phyloP scores from a whole-genome alignment of 192 early-diverging fungal species.

The Entomortierella chlamydospora region DNA sequence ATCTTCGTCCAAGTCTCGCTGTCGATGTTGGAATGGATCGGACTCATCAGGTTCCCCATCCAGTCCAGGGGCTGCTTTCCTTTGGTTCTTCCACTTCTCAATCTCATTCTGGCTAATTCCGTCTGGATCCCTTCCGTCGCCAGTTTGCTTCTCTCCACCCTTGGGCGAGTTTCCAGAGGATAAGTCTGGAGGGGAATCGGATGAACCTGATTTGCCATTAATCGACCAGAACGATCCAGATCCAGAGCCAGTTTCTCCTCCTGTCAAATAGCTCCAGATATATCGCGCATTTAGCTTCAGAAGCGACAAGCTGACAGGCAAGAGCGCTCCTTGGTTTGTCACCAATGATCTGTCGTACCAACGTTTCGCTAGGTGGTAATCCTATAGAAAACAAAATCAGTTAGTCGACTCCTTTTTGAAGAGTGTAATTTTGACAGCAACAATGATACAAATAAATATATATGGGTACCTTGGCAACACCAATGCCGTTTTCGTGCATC shows the following conservation, averaged over 20 bases:
- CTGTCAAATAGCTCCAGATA: constrained; percentile 72
- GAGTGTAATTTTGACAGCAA: no score
- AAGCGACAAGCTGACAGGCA: constrained; percentile 84
- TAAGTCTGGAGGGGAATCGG: background rate
- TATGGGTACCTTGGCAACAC: constrained; percentile 72
- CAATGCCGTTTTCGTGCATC: constrained; percentile 96
- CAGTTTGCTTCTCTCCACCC: background rate
- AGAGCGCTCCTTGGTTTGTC: constrained; percentile 81
- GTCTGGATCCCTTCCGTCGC: constrained; percentile 15
- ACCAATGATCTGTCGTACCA: constrained; percentile 88
- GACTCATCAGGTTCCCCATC: constrained; percentile 57
- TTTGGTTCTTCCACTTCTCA: constrained; percentile 24
- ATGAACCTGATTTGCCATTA: constrained; percentile 11
- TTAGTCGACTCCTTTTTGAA: background rate
- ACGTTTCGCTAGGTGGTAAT: constrained; percentile 93
- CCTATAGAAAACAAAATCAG: constrained; percentile 53
- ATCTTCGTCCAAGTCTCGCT: constrained; percentile 46
- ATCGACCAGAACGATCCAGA: constrained; percentile 33
- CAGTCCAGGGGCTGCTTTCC: constrained; percentile 29
- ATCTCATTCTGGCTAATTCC: constrained; percentile 18
- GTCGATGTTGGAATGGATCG: constrained; percentile 41
- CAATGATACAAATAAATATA: background rate
- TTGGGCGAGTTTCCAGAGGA: background rate
- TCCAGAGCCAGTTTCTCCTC: constrained; percentile 61
- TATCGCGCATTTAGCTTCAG: constrained; percentile 74